Base-by-base conservation (phyloP, 2,329 filamentous ascomycete species). In the Stemphylium beticola region DNA sequence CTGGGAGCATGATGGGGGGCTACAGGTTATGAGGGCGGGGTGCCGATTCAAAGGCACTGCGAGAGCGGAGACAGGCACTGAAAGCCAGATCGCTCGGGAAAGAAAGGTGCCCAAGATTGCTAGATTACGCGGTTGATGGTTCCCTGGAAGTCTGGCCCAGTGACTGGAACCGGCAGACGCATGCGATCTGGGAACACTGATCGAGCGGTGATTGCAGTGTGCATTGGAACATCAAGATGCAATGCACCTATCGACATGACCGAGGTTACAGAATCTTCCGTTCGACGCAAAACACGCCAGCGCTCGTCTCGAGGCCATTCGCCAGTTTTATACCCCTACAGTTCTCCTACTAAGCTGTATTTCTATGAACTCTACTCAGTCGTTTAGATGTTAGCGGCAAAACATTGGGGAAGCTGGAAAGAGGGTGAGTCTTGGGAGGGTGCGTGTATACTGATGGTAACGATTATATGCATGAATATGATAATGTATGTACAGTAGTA, bases 281-380 rank as follows among this genome's bases (percentile, higher is more conserved):
- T 36, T 44, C 31, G 14, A 34, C 31, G 9, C 42, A 44, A 17
- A 34, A 32, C 31, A 18, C 42, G 24, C 42, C 24, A 44, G 18
- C 29, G 18, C 42, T 32, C 42, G 31, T 31, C 34, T 44, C 31
- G 22, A 44, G 42, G 42, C 14, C 18, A 44, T 44, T 34, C 32
- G 42, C 34, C 24, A 34, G 42, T 44, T 44, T 24, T 31, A 44
- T 44, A 44, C 31, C 42, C 31, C 42, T 34, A 33, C 18, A 22
- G 18, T 17, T 44, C 31, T 32, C 42, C 31, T 24, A 33, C 42
- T 31, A 44, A 31, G 34, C 42, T 44, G 42, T 24, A 24, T 17
- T 10, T 44, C 32, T 18, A 44, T 44, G 42, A 44, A 14, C 42
- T 44, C 42, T 44, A 44, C 42, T 44, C 31, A 32, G 24, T 31